Evolutionary conservation across 441 rosid species (phyloP), one percentile per base, ranked within the genome.

Genomic region (Flueggea neowawraea): DNA sequence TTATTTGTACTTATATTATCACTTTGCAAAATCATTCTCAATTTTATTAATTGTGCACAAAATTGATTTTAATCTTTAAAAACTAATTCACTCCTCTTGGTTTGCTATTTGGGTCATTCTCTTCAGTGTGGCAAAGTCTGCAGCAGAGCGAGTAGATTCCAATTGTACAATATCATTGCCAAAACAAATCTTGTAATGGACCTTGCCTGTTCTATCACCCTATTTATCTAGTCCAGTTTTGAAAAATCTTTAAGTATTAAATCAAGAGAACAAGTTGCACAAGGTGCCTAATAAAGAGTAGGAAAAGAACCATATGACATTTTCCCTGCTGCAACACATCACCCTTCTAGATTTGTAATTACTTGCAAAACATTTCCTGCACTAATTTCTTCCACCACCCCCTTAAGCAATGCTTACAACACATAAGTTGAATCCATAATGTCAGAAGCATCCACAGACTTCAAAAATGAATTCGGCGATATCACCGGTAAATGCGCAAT

Each of bases 351-450:
- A 31, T 80, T 82, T 6, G 90, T 84, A 54, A 95, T 86, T 62
- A 95, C 96, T 73, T 95, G 99, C 75, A 95, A 64, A 49, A 95
- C 90, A 64, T 86, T 63, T 43, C 70, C 78, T 15, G 39, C 80
- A 0, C 98, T 97, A 16, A 91, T 86, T 75, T 89, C 97, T 72
- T 89, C 93, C 58, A 91, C 92, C 41, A 82, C 84, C 50, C 76
- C 83, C 72, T 78, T 88, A 65, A 91, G 79, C 48, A 81, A 61
- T 64, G 75, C 87, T 63, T 73, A 84, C 56, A 95, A 65, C 48
- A 60, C 73, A 66, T 89, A 94, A 6, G 78, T 36, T 51, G 92
- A 89, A 68, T 72, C 69, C 33, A 80, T 56, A 52, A 79, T 56
- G 54, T 76, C 73, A 3, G 91, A 78, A 1, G 85, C 92, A 58